A percentile compares a stretch with the other conserved stretches of the same genome.
phyloP scores from a whole-genome alignment of 2,329 filamentous ascomycete genomes.

The Pseudogymnoascus pannorum region DNA sequence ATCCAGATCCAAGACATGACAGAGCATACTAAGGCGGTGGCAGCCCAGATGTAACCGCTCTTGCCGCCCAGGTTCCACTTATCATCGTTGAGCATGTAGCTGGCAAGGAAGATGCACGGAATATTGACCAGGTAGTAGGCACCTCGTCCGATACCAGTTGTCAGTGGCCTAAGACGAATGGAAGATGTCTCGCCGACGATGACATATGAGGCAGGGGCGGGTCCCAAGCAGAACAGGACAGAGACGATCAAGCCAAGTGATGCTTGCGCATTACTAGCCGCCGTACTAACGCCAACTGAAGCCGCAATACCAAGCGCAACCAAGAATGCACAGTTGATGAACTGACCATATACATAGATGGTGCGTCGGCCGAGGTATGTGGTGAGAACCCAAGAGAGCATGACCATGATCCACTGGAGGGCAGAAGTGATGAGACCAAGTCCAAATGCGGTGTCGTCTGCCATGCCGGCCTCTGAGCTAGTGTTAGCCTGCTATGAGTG shows the following conservation, averaged over 20 bases:
- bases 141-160: constrained; percentile 56
- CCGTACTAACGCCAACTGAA: constrained; percentile 36
- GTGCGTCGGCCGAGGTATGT: constrained; percentile 55
- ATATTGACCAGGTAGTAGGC: constrained; percentile 59
- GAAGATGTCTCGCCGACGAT: constrained; percentile 62
- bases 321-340: constrained; percentile 46
- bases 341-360: constrained; percentile 56
- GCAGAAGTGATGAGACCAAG: constrained; percentile 58
- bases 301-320: constrained; percentile 52
- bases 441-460: constrained; percentile 47
- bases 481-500: constrained; percentile 25
- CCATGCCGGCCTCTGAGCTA: constrained; percentile 52
- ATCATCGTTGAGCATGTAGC: constrained; percentile 50
- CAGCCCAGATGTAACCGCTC: constrained; percentile 54
- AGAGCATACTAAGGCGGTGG: constrained; percentile 48
- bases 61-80: constrained; percentile 42
- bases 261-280: constrained; percentile 45
- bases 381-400: constrained; percentile 61
- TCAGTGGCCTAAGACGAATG: constrained; percentile 57
- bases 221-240: constrained; percentile 55
- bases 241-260: constrained; percentile 58
- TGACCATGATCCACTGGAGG: constrained; percentile 54
- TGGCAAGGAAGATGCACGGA: constrained; percentile 56
- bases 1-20: constrained; percentile 41
- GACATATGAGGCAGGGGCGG: constrained; percentile 57